A percentile compares a stretch with the other conserved stretches of the same genome.
Conservation (phyloP, 2,329 filamentous ascomycete species). For the Leptographium wingfieldii region DNA sequence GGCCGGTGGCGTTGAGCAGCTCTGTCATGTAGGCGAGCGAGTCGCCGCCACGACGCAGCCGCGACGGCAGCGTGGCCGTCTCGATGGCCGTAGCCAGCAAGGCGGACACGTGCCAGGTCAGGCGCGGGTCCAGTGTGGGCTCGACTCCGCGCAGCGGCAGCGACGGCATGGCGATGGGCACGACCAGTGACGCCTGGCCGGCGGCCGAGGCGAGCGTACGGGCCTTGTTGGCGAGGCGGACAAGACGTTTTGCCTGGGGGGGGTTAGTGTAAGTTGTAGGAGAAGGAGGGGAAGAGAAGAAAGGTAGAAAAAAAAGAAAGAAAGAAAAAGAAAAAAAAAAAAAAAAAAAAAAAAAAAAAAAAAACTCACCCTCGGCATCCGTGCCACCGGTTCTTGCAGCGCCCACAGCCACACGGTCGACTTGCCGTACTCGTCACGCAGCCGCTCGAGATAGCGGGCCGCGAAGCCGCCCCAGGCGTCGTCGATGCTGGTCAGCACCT, state of each 20-base stretch:
- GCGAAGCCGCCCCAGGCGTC: constrained; percentile 76
- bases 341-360: not conserved
- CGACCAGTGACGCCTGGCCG: constrained; percentile 60
- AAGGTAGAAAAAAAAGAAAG: too few relatives aligned
- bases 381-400: constrained; percentile 48
- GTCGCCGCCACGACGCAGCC: constrained; percentile 37
- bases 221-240: constrained; percentile 61
- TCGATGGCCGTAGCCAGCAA: constrained; percentile 67
- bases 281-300: not conserved
- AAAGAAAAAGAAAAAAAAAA: not conserved
- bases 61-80: constrained; percentile 62
- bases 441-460: constrained; percentile 56
- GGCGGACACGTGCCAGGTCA: constrained; percentile 69
- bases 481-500: constrained; percentile 59
- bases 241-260: constrained; percentile 44
- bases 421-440: constrained; percentile 88
- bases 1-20: constrained; percentile 61
- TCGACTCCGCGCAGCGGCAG: constrained; percentile 40
- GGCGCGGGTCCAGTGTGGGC: constrained; percentile 44
- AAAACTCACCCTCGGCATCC: constrained; percentile 35
- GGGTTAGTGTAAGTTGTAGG: not conserved
- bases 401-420: constrained; percentile 80
- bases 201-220: constrained; percentile 57
- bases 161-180: constrained; percentile 55
- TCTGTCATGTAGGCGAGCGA: constrained; percentile 52